Evolutionary conservation across 192 early-diverging fungal species (phyloP), one percentile per base, ranked within the genome.

Genomic region (Radiomyces spectabilis): DNA sequence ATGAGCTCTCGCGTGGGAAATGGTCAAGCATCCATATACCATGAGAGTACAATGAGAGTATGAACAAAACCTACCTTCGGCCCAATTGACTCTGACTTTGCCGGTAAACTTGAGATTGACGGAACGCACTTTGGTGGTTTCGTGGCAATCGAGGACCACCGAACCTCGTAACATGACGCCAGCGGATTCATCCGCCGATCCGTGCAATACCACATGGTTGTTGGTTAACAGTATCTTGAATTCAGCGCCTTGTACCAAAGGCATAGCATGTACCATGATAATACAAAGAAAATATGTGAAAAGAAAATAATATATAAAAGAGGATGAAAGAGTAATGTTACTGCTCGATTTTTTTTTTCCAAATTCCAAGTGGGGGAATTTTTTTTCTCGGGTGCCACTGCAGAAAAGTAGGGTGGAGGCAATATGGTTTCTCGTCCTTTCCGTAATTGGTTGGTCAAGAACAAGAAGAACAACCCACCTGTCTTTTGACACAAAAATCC

Each of bases 131-230:
- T 74, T 73, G 24, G 69, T 75, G 1, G 63, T 25, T 43, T 83
- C 79, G 12, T 48, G 35, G 18, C 76, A 55, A 29, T 61, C 63
- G 15, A 85, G 53, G 6, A 74, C 30, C 3, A 85, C 55, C 13
- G 59, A 56, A 7, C 83, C 83, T 42, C 74, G 69, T 16, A 85
- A 55, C 5, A 85, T 22, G 8, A 55, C 49, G n/a, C 76, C 74
- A 5, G 64, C 64, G 9, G 74, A 59, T 56, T 78, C 74, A 19
- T 61, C 37, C 6, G 47, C 19, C 22, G 53, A 51, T 4, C 76
- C 76, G 31, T 57, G 68, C 32, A 78, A 22, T n/a, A 63, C 59
- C n/a, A 75, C 10, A 4, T 59, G 42, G 34, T 70, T 55, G 7
- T 54, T 24, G 13, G 68, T 66, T 13, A 73, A 30, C 4, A 48